These are phyloP conservation scores for Tuber borchii DNA, from an alignment of 495 filamentous ascomycete genomes.

Conservation along the genomic window DNA sequence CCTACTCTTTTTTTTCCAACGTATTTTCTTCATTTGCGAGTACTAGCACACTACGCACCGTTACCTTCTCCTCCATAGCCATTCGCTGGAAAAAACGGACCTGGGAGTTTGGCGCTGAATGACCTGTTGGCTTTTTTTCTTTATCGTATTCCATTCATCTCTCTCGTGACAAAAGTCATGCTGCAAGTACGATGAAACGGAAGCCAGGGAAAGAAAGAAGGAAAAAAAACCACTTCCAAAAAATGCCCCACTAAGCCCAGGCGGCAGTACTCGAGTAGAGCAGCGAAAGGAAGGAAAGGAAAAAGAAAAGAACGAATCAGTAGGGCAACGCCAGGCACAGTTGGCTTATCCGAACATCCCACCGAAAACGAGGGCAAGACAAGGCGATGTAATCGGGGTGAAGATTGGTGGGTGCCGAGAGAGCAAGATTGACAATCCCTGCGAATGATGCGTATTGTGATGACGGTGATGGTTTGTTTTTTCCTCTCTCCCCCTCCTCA, in stretches of 20 bases:
- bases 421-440: not conserved
- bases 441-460: not conserved
- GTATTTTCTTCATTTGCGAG: too few relatives aligned
- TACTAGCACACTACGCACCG: too few relatives aligned
- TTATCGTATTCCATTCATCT: not conserved
- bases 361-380: not conserved
- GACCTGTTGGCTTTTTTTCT: too few relatives aligned
- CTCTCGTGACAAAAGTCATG: not conserved
- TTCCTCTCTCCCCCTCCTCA: not conserved
- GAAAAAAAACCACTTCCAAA: not conserved
- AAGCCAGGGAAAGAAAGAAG: not conserved
- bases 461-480: not conserved
- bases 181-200: not conserved
- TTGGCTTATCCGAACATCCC: not conserved
- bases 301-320: not conserved
- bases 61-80: too few relatives aligned
- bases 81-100: not conserved
- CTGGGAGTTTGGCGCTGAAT: not conserved
- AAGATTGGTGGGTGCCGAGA: not conserved
- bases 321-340: not conserved
- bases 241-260: not conserved
- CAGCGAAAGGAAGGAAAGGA: not conserved
- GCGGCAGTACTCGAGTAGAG: not conserved
- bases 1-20: too few relatives aligned
- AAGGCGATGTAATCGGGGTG: not conserved